These are phyloP conservation scores for Triadica sebifera DNA, from an alignment of 345 rosid genomes.

Conservation along the genomic window DNA sequence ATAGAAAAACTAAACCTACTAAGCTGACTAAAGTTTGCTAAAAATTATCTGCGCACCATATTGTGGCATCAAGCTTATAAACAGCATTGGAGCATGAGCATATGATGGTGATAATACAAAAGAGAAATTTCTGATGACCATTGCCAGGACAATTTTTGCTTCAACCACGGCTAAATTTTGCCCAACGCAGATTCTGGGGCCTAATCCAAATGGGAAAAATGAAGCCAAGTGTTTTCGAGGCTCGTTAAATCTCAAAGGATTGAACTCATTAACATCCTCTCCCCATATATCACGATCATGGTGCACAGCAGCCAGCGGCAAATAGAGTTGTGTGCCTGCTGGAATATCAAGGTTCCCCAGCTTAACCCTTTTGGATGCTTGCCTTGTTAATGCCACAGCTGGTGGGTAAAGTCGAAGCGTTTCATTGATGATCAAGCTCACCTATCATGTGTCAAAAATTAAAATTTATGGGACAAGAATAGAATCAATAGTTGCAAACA, in stretches of 20 bases:
- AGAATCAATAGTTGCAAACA: neutral
- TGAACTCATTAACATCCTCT: slow-evolving; percentile 47
- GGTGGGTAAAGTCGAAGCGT: slow-evolving; percentile 78
- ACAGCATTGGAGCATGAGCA: slow-evolving; percentile 63
- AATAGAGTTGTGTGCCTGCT: slow-evolving; percentile 50
- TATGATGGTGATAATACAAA: slow-evolving; percentile 57
- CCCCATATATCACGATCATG: slow-evolving; percentile 72
- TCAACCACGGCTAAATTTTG: slow-evolving; percentile 26
- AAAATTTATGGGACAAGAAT: neutral
- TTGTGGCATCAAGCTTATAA: slow-evolving; percentile 59
- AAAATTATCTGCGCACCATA: slow-evolving; percentile 65
- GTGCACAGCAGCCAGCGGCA: slow-evolving; percentile 51
- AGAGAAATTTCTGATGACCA: slow-evolving; percentile 45
- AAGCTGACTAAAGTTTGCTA: slow-evolving; percentile 30
- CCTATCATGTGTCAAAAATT: slow-evolving; percentile 33
- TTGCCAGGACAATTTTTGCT: slow-evolving; percentile 51
- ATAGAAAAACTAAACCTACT: too few species aligned
- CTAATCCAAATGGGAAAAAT: slow-evolving; percentile 25
- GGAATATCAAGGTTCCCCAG: slow-evolving; percentile 64
- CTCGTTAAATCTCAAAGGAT: slow-evolving; percentile 24
- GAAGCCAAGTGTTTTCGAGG: slow-evolving; percentile 22
- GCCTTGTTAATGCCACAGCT: slow-evolving; percentile 47
- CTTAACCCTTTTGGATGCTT: slow-evolving; percentile 40
- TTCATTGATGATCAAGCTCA: slow-evolving; percentile 63
- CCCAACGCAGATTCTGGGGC: slow-evolving; percentile 28